Evolutionary conservation across 495 filamentous ascomycete genomes (phyloP), one percentile per base, ranked within the genome.

Genomic region (Clohesyomyces aquaticus): DNA sequence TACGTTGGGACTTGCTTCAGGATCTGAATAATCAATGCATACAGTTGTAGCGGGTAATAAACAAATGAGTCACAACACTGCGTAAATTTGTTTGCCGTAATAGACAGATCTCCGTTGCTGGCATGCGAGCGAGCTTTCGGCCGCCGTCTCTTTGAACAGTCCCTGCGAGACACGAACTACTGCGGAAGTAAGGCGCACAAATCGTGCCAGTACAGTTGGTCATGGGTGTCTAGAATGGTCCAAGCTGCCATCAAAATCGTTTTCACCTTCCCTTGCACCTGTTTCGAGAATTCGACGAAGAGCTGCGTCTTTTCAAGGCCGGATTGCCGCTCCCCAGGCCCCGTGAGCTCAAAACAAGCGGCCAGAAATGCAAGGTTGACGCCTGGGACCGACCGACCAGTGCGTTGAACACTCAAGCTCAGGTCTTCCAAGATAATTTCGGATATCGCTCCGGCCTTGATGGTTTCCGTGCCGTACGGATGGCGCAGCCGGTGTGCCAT

Each of bases 271-370:
- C 8, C 16, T 16, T 41, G 35, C 35, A 41, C 8, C 35, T 41
- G 35, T 16, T 41, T 41, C 16, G 35, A 41, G 35, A 41, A 41
- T 41, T 16, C 35, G 35, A 41, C 16, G 16, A 41, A 9, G 35
- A 77, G 0, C 78, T 83, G 54, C 62, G 72, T 11, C 78, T 75
- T 25, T 78, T 81, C 59, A 80, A 83, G 54, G 76, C 73, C 2
- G 79, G 78, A 38, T 81, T 67, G 56, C 22, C 54, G 21, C 62
- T 55, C 32, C 2, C 48, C 57, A 53, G 57, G 61, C 52, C 55
- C 35, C 35, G 35, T 41, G 35, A 41, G 8, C 35, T 41, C 35
- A 16, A 41, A 41, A 16, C 35, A 41, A 16, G 35, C 35, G 9
- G 16, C 35, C 35, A 41, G 9, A 41, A 41, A 41, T 41, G 35